Evolutionary conservation across 192 early-diverging fungal genomes (phyloP).

Genomic region (Entomortierella lignicola): DNA sequence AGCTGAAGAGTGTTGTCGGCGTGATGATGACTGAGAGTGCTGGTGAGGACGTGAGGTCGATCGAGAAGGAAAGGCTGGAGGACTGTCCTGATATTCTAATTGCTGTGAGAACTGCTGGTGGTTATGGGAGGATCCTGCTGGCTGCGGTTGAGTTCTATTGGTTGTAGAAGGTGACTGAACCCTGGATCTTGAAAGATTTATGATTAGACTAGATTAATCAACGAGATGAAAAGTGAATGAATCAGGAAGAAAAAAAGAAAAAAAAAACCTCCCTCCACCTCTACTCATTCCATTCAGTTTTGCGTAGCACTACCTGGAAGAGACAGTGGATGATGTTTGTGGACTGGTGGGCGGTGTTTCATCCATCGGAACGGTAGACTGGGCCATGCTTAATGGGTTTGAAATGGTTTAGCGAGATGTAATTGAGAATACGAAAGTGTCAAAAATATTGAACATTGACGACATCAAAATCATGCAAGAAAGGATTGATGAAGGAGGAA

Average conservation of each 20-base stretch:
- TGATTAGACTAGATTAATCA: background rate
- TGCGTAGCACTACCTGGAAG: constrained; percentile 5
- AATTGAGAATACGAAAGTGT: background rate
- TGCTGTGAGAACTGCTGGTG: constrained; percentile 4
- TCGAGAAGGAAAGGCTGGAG: constrained; percentile 14
- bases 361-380: constrained; percentile 14
- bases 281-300: no score
- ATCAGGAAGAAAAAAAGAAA: no score
- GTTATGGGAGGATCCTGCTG: background rate
- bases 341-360: background rate
- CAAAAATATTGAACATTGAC: background rate
- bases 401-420: background rate
- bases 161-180: background rate
- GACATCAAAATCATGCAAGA: background rate
- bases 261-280: no score
- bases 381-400: background rate
- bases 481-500: background rate
- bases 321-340: background rate
- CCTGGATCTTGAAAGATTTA: background rate
- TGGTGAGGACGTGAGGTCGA: constrained; percentile 17
- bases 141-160: background rate
- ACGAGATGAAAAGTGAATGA: no score
- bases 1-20: background rate
- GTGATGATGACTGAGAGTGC: constrained; percentile 1
- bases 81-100: background rate